Conservation (phyloP, 495 filamentous ascomycete species). For the Zalerion maritima region DNA sequence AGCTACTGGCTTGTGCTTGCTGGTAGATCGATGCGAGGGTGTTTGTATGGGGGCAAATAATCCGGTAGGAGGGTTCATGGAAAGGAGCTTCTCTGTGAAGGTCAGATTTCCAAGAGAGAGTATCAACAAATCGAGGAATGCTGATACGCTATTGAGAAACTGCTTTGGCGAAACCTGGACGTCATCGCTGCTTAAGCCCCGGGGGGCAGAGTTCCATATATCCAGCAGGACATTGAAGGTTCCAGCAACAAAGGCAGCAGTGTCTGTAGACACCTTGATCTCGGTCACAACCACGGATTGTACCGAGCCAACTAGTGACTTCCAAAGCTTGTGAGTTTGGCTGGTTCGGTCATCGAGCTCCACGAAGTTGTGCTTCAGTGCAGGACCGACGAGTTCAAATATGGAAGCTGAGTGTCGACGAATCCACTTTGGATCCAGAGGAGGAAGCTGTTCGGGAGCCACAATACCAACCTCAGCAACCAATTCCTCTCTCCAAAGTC, state of each 20-base stretch:
- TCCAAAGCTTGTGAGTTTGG: conserved; percentile 48
- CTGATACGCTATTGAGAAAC: conserved; percentile 47
- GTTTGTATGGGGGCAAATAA: conserved; percentile 31
- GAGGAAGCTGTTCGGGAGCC: conserved; percentile 56
- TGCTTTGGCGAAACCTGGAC: conserved; percentile 11
- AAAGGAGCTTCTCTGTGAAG: conserved; percentile 67
- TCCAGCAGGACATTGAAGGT: conserved; percentile 50
- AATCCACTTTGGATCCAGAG: conserved; percentile 78
- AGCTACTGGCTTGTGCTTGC: conserved; percentile 20
- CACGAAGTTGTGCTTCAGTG: conserved; percentile 44
- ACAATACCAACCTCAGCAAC: conserved; percentile 43
- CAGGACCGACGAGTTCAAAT: conserved; percentile 46
- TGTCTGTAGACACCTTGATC: conserved; percentile 73
- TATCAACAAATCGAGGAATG: conserved; percentile 46
- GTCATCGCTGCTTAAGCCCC: conserved; percentile 9
- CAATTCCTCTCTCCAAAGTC: conserved; percentile 58
- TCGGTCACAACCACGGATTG: conserved; percentile 74
- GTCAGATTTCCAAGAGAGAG: conserved; percentile 52
- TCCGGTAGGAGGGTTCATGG: conserved; percentile 21
- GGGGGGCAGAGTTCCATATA: conserved; percentile 43
- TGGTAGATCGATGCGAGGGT: conserved; percentile 34
- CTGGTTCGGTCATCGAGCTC: conserved; percentile 28
- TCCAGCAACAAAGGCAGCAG: conserved; percentile 60
- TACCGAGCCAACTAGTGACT: conserved; percentile 48
- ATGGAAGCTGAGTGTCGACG: conserved; percentile 49